Evolutionary conservation across 768 basidiomycete genomes (phyloP), one percentile per base, ranked within the genome.

Genomic region (Boletus pseudopeckii): DNA sequence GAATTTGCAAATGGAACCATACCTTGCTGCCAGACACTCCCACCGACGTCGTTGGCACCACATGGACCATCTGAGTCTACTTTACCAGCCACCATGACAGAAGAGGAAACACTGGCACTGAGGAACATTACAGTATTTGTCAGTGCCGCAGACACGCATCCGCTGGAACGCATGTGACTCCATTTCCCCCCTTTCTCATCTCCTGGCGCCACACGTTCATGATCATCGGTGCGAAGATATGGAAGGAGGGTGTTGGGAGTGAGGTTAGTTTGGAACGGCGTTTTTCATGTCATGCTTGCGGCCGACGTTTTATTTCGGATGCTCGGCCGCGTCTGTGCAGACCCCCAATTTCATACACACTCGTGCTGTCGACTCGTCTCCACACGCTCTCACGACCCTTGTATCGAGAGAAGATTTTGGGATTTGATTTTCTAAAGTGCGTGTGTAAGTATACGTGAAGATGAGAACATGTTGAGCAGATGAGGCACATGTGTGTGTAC

Each of bases 141-240:
- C 63, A 94, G 91, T 68, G 64, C 77, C 58, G 73, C 73, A 48
- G 94, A 97, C 69, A 71, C 63, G 48, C 86, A 95, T 73, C 94
- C 94, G 7, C 72, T 96, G 46, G 71, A 76, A 50, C 77, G 88
- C 58, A 81, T 88, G 56, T 89, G 73, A 67, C 36, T 5, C 7
- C 40, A 10, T 2, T 15, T 53, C 38, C 42, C 30, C 45, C 2
- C 32, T 43, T 45, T 54, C 38, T 13, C 39, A 24, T 17, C 17
- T 20, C 22, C 30, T 7, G 10, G 42, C 24, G 55, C 49, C 44
- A 9, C 51, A 37, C 20, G 44, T 47, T 49, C 38, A 40, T 14
- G 38, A 45, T 46, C 51, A 30, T 14, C 41, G 17, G 32, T 43
- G 22, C 37, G 41, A 51, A 18, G 42, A 60, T 45, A 24, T 48